A percentile compares a stretch with the other conserved stretches of the same genome.
Evolutionary conservation across 345 rosid genomes (phyloP).

Genomic region (Gossypium herbaceum): DNA sequence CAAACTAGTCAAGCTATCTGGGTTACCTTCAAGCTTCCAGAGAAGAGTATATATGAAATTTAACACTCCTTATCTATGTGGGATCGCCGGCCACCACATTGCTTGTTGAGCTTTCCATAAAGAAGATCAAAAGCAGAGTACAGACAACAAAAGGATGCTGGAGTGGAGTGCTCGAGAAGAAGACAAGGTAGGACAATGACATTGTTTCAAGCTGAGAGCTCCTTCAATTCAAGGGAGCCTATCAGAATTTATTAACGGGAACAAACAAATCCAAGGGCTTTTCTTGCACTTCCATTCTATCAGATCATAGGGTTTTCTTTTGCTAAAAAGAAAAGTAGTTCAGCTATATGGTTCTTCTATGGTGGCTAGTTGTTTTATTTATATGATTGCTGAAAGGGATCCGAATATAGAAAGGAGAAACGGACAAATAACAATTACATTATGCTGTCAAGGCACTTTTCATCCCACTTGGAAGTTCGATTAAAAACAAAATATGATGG

Average conservation of each 20-base stretch:
- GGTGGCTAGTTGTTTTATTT: slow-evolving; percentile 7
- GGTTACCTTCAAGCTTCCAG: not conserved
- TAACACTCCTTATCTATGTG: too few relatives aligned
- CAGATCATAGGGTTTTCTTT: not conserved
- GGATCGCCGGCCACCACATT: not conserved
- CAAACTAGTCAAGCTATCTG: not conserved
- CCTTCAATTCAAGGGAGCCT: not conserved
- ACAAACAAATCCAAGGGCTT: not conserved
- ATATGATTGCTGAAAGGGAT: not conserved
- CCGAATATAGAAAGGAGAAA: not conserved
- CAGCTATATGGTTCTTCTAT: slow-evolving; percentile 6
- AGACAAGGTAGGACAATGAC: not conserved
- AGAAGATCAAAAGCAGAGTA: not conserved
- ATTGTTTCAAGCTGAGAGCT: not conserved
- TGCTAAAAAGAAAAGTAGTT: not conserved
- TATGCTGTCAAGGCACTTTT: not conserved
- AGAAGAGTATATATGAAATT: not conserved
- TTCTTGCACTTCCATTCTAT: not conserved
- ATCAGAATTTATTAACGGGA: not conserved
- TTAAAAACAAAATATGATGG: not conserved
- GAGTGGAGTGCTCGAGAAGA: not conserved
- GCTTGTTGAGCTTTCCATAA: not conserved
- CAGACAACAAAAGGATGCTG: not conserved
- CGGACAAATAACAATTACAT: not conserved
- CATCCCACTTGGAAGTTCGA: not conserved